Evolutionary conservation across 2,329 filamentous ascomycete species (phyloP).

Genomic region (Anisogramma anomala): DNA sequence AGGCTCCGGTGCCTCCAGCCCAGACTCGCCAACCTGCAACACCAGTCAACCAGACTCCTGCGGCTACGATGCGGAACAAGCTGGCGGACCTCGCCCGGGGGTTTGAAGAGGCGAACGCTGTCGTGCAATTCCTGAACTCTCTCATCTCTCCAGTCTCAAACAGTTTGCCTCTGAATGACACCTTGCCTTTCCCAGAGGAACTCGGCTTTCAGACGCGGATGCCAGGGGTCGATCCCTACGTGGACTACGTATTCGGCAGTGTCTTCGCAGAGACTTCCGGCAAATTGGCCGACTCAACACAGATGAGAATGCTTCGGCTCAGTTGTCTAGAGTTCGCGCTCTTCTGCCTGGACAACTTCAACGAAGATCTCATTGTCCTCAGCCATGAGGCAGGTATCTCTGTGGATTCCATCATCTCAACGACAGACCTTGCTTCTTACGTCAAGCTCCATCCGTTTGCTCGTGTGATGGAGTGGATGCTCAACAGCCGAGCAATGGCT

Average conservation of each 20-base stretch:
- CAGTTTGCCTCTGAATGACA: conserved; percentile 55
- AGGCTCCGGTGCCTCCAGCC: conserved; percentile 29
- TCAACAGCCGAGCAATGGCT: conserved; percentile 78
- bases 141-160: conserved; percentile 57
- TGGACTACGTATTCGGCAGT: conserved; percentile 79
- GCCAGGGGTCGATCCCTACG: conserved; percentile 80
- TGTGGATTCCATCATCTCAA: conserved; percentile 63
- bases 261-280: conserved; percentile 58
- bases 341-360: conserved; percentile 73
- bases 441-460: conserved; percentile 84
- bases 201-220: conserved; percentile 64
- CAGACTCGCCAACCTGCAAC: conserved; percentile 10
- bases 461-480: conserved; percentile 95
- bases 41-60: conserved; percentile 19
- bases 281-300: conserved; percentile 54
- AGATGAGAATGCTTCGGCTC: conserved; percentile 62
- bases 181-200: conserved; percentile 74
- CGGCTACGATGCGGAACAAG: conserved; percentile 46
- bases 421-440: conserved; percentile 67
- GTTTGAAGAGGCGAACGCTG: conserved; percentile 77
- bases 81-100: conserved; percentile 64
- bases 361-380: conserved; percentile 82
- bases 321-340: conserved; percentile 76
- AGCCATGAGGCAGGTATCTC: conserved; percentile 66
- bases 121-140: conserved; percentile 64